Conservation (phyloP, 2,329 filamentous ascomycete genomes). For the Diaporthe sp. region DNA sequence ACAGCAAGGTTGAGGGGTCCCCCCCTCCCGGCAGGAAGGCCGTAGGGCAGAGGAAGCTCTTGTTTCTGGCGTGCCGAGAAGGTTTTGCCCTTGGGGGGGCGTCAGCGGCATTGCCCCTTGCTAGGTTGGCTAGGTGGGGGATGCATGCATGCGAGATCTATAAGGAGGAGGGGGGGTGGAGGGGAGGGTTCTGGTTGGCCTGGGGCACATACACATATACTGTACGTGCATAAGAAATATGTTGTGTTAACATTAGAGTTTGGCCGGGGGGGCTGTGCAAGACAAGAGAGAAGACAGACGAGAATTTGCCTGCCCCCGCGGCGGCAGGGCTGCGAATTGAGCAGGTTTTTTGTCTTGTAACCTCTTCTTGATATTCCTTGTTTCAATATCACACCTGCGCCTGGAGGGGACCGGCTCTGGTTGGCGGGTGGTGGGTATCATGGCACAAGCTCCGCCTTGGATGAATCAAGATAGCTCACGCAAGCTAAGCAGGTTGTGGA, state of each 20-base stretch:
- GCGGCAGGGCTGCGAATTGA: not conserved
- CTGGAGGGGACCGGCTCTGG: conserved; percentile 3
- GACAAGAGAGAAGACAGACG: not conserved
- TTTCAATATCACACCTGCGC: conserved; percentile 28
- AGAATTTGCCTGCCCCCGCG: conserved; percentile 3
- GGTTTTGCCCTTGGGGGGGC: not conserved
- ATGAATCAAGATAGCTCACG: conserved; percentile 9
- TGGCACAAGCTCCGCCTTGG: conserved; percentile 21
- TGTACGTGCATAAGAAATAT: not conserved
- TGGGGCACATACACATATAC: not conserved
- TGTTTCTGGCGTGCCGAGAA: conserved; percentile 11
- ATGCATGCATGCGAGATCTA: conserved; percentile 30
- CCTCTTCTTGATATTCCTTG: conserved; percentile 10
- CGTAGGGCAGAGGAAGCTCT: conserved; percentile 30
- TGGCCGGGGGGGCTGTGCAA: conserved; percentile 17
- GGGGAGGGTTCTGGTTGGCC: not conserved
- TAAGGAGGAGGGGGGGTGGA: not conserved
- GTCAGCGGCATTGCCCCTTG: conserved; percentile 21
- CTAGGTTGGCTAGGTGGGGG: not conserved
- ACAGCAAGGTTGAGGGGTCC: not conserved
- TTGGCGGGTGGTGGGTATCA: conserved; percentile 22
- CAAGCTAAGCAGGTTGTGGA: not conserved
- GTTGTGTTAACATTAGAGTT: conserved; percentile 24
- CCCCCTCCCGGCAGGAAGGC: not conserved
- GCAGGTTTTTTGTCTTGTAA: conserved; percentile 17